phyloP scores from a whole-genome alignment of 225 moss, liverwort and hornwort species.

The Bryum argenteum region DNA sequence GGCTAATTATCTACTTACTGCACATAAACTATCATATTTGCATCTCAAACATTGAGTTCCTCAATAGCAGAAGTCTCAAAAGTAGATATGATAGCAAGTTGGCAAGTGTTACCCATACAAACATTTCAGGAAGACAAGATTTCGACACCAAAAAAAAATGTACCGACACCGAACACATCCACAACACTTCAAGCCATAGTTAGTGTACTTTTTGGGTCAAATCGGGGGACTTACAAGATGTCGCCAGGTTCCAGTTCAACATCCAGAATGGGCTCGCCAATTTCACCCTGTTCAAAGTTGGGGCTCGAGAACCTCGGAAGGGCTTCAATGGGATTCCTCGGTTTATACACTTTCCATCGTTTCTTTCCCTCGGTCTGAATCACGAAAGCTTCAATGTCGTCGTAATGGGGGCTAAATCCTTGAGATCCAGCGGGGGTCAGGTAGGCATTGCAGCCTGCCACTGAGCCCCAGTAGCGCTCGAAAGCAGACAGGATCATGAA shows the following conservation, averaged over 20 bases:
- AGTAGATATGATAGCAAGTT: slow-evolving; percentile 35
- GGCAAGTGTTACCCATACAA: not conserved
- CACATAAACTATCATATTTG: too few relatives aligned
- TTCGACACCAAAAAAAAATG: too few relatives aligned
- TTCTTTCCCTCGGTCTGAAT: slow-evolving; percentile 95
- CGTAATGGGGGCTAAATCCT: slow-evolving; percentile 96
- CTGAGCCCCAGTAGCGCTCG: slow-evolving; percentile 87
- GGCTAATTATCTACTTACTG: too few relatives aligned
- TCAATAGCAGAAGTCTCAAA: not conserved
- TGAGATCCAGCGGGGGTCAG: slow-evolving; percentile 89
- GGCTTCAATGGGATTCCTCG: slow-evolving; percentile 60
- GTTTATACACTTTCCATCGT: slow-evolving; percentile 83
- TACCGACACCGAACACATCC: too few relatives aligned
- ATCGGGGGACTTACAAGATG: slow-evolving; percentile 70
- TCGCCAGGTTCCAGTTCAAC: slow-evolving; percentile 88
- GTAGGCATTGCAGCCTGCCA: slow-evolving; percentile 96
- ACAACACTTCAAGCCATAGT: slow-evolving; percentile 13
- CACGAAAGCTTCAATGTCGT: slow-evolving; percentile 94
- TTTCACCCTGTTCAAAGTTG: slow-evolving; percentile 75
- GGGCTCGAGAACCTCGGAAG: slow-evolving; percentile 83
- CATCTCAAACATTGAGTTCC: slow-evolving; percentile 9
- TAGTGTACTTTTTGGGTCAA: slow-evolving; percentile 26
- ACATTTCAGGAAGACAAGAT: too few relatives aligned
- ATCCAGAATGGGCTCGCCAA: slow-evolving; percentile 87
- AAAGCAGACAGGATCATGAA: slow-evolving; percentile 89